These are phyloP conservation scores for Sporothrix variecibatus DNA, from an alignment of 2,329 filamentous ascomycete genomes.

Conservation along the genomic window DNA sequence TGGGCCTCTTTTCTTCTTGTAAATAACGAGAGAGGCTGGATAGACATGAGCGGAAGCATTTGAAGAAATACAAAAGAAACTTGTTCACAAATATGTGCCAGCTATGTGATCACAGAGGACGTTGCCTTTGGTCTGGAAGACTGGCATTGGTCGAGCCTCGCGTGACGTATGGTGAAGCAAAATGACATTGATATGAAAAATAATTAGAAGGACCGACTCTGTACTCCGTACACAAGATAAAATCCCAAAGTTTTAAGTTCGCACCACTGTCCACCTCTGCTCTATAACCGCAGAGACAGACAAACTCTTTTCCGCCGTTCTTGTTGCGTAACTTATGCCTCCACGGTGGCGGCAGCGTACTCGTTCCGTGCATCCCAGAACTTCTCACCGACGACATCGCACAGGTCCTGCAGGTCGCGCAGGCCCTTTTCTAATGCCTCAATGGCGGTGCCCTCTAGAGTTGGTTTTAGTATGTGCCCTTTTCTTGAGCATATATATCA, in stretches of 20 bases:
- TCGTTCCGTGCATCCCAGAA: conserved; percentile 70
- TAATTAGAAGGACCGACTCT: neutral
- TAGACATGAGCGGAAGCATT: conserved; percentile 13
- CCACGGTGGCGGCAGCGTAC: conserved; percentile 42
- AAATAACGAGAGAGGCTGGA: conserved; percentile 11
- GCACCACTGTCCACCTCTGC: neutral
- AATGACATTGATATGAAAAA: neutral
- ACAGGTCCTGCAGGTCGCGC: conserved; percentile 83
- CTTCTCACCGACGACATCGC: conserved; percentile 90
- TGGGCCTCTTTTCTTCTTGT: conserved; percentile 5
- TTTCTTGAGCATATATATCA: neutral
- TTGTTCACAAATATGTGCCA: neutral
- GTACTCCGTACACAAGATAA: conserved; percentile 13
- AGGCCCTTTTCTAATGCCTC: conserved; percentile 90
- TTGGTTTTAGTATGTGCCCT: neutral
- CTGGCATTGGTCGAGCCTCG: no score
- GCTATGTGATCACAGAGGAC: neutral
- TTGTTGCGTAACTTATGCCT: conserved; percentile 14
- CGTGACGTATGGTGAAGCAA: neutral
- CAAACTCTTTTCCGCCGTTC: neutral
- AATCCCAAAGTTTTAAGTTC: neutral
- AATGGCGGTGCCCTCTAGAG: conserved; percentile 73
- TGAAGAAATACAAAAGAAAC: conserved; percentile 10
- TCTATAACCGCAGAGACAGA: neutral
- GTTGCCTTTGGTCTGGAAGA: neutral